Base-by-base conservation (phyloP, 2,329 filamentous ascomycete species). In the Pseudocercospora pini-densiflorae region DNA sequence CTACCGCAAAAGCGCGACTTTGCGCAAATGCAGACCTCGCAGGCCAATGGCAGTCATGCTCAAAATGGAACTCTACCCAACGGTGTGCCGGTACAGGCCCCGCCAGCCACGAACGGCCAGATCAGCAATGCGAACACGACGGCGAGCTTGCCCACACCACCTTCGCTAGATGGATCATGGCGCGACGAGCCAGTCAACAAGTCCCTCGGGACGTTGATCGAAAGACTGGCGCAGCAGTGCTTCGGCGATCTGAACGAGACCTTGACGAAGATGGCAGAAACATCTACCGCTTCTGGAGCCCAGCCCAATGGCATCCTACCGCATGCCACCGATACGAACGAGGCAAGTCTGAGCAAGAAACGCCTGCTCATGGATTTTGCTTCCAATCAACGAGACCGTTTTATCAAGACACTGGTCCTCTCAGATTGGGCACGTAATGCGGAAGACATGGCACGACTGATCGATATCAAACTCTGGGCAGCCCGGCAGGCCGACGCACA, bases 321-420 rank as follows among this genome's bases (percentile, higher is more conserved):
- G 31, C 78, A 78, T 61, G 74, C 75, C 3, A 72, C 76, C 2
- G 89, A 92, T 73, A 83, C 80, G 21, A 89, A 88, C 1, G 77
- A 79, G 45, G 88, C 90, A 67, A 94, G 92, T 74, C 75, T 92
- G 12, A 83, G 86, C 33, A 97, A 97, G 81, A 97, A 97, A 79
- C 81, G 87, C 29, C 80, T 84, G 40, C 79, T 97, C 61, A 80
- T 97, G 66, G 88, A 91, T 51, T 97, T 95, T 80, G 89, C 91
- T 8, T 90, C 94, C 77, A 87, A 89, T 23, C 88, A 91, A 74
- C 90, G 97, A 75, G 89, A 90, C 31, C 93, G 92, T 81, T 98
- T 96, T 84, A 92, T 97, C 77, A 98, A 99, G 81, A 87, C 94
- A 7, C 84, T 97, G 21, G 93, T 99, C 23, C 89, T 99, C 55